Conservation (phyloP, 1,139 yeast species). For the Zygosaccharomyces sapae region DNA sequence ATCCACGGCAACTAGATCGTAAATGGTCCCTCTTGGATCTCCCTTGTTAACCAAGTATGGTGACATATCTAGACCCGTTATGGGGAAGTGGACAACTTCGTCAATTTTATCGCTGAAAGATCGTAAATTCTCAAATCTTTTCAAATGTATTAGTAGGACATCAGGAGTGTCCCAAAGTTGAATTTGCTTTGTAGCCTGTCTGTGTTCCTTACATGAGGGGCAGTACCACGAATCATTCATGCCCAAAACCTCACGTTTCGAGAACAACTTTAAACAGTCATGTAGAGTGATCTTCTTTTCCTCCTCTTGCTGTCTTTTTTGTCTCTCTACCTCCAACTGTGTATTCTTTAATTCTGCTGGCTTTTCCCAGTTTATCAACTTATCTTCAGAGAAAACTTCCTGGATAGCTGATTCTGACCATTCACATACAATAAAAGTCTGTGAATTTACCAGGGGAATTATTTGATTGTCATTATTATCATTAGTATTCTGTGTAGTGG, state of each 20-base stretch:
- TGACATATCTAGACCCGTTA: slow-evolving; percentile 71
- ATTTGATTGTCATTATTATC: slow-evolving; percentile 4
- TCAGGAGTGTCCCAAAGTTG: slow-evolving; percentile 93
- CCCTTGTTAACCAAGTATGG: slow-evolving; percentile 47
- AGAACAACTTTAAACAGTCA: slow-evolving; percentile 72
- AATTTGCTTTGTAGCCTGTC: slow-evolving; percentile 86
- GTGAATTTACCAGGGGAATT: slow-evolving; percentile 27
- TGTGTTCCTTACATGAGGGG: slow-evolving; percentile 81
- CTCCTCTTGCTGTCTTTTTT: slow-evolving; percentile 38
- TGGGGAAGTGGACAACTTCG: slow-evolving; percentile 81
- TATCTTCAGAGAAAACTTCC: slow-evolving; percentile 48
- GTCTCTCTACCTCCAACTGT: slow-evolving; percentile 48
- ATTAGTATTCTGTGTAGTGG: background rate
- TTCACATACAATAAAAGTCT: slow-evolving; percentile 63
- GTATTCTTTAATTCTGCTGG: slow-evolving; percentile 50
- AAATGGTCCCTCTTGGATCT: slow-evolving; percentile 44
- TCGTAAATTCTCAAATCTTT: slow-evolving; percentile 81
- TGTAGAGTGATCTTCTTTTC: slow-evolving; percentile 57
- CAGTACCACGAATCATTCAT: slow-evolving; percentile 94
- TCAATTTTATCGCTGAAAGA: slow-evolving; percentile 88
- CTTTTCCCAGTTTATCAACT: slow-evolving; percentile 50
- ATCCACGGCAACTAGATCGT: slow-evolving; percentile 89
- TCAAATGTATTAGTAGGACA: slow-evolving; percentile 80
- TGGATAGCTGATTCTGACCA: slow-evolving; percentile 54
- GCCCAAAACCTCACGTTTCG: slow-evolving; percentile 80